These are phyloP conservation scores for Lagenidium giganteum DNA, from an alignment of 352 stramenopile species.

Conservation along the genomic window DNA sequence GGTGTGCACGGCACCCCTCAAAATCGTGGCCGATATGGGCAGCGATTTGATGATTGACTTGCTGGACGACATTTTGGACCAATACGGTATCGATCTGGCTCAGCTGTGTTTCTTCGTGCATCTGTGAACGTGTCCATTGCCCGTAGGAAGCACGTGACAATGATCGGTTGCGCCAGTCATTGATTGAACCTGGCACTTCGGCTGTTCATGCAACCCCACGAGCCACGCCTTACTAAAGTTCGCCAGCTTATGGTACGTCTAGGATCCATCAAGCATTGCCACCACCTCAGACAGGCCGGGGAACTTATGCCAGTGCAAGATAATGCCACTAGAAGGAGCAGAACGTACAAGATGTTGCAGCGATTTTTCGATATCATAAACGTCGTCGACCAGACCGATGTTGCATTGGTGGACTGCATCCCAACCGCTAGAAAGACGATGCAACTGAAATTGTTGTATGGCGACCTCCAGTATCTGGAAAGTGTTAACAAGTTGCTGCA, in stretches of 20 bases:
- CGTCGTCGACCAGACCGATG: no score
- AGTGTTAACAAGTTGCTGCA: constrained; percentile 16
- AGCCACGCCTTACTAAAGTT: constrained; percentile 4
- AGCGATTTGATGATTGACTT: constrained; percentile 9
- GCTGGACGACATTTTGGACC: constrained; percentile 14
- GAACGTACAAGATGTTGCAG: constrained; percentile 14
- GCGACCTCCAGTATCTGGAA: constrained; percentile 15
- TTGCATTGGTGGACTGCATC: constrained; percentile 3
- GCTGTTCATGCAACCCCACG: background rate
- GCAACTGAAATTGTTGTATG: constrained; percentile 4
- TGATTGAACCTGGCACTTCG: constrained; percentile 11
- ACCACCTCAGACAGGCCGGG: constrained; percentile 1
- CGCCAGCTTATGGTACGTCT: constrained; percentile 7
- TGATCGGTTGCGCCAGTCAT: constrained; percentile 18
- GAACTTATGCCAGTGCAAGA: constrained; percentile 6
- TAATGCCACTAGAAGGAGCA: constrained; percentile 17
- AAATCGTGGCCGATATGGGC: constrained; percentile 11
- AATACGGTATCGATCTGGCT: constrained; percentile 5
- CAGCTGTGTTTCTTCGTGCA: constrained; percentile 13
- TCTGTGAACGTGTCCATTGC: constrained; percentile 10
- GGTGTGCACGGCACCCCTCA: constrained; percentile 11
- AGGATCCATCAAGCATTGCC: constrained; percentile 9
- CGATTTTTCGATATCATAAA: background rate
- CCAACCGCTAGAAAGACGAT: constrained; percentile 3
- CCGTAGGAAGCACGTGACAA: constrained; percentile 6